Base-by-base conservation (phyloP, 2,329 filamentous ascomycete species). In the Aspergillus pseudonomiae region DNA sequence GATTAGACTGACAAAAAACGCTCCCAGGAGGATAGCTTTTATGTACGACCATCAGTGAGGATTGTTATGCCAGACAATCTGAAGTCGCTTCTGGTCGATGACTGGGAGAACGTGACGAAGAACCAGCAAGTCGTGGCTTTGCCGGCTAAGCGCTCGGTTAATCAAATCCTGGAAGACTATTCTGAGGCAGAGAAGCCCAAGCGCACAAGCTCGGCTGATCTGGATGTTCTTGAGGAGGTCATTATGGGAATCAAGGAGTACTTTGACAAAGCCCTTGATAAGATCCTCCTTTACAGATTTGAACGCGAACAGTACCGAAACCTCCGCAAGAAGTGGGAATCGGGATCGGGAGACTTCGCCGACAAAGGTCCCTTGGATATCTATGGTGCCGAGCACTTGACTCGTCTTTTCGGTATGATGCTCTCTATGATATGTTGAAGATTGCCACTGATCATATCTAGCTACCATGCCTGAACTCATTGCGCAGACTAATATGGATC, bases 21-120 rank as follows among this genome's bases (percentile, higher is more conserved):
- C 48, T 11, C 54, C 63, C 78, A 98, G 94, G 95, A 98, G 82
- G 95, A 98, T 65, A 83, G 86, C 5, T 99, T 97, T 76, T 88
- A 93, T 74, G 85, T 86, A 66, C 89, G 93, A 63, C 94, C 94
- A 24, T 92, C 93, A 21, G 90, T 99, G 72, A 92, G 93, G 71
- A 86, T 99, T 48, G 85, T 89, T 57, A 89, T 98, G 67, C 93
- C 95, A 0, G 95, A 98, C 74, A 88, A 91, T 68, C 85, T 99
- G 68, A 97, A 98, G 81, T 92, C 91, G 19, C 86, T 96, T 66
- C 87, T 99, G 3, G 95, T 99, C 26, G 95, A 99, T 75, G 95
- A 99, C 77, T 99, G 95, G 95, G 95, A 99, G 78, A 96, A 97
- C 72, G 89, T 99, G 65, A 99, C 95, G 62, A 98, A 97, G 81